Evolutionary conservation across 148 eudicot genomes (phyloP).

Genomic region (Silene uniflora): DNA sequence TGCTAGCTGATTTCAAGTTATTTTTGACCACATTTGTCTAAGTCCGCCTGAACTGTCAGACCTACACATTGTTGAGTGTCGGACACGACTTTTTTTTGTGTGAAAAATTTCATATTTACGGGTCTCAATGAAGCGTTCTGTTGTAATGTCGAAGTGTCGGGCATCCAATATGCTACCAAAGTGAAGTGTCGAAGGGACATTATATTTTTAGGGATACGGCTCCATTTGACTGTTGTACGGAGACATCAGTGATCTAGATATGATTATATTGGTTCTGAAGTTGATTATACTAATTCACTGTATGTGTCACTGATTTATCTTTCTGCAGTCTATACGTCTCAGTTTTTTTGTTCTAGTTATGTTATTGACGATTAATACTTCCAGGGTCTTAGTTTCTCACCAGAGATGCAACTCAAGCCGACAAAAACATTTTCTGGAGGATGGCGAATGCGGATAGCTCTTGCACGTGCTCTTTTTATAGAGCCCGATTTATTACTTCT

Average conservation of each 20-base stretch:
- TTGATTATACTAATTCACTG: not conserved
- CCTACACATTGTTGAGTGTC: not conserved
- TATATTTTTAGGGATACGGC: not conserved
- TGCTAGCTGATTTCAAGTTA: not conserved
- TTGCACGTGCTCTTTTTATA: slow-evolving; percentile 92
- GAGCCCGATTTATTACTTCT: slow-evolving; percentile 93
- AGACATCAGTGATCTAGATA: not conserved
- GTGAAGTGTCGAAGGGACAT: not conserved
- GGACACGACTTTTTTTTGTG: not conserved
- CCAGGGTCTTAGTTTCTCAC: slow-evolving; percentile 96
- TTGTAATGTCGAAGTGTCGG: too few relatives aligned
- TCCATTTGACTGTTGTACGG: not conserved
- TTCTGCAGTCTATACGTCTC: not conserved
- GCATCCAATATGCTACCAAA: not conserved
- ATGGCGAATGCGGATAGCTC: slow-evolving; percentile 99
- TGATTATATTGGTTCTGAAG: not conserved
- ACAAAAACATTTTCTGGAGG: slow-evolving; percentile 98
- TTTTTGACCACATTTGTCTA: not conserved
- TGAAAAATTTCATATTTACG: not conserved
- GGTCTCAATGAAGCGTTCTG: not conserved
- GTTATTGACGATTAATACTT: slow-evolving; percentile 17
- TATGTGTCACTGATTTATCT: not conserved
- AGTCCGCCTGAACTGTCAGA: not conserved
- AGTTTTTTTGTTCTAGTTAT: not conserved
- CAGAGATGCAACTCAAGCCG: slow-evolving; percentile 87